A percentile compares a stretch with the other conserved stretches of the same genome.
phyloP scores from a whole-genome alignment of 257 asterid species.

The Solanum rostratum region DNA sequence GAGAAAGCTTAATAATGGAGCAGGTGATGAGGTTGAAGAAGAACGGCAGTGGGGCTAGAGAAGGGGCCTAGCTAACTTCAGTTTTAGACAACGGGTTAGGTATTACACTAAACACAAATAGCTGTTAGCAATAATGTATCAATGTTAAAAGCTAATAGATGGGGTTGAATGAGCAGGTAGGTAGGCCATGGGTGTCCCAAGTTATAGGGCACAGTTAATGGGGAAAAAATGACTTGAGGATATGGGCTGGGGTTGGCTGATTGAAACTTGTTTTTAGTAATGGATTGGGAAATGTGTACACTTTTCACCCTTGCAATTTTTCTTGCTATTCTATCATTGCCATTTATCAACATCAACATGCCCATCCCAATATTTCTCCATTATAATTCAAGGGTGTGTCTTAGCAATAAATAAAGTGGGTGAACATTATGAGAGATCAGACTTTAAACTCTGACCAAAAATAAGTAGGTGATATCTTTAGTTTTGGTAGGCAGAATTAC shows the following conservation, averaged over 20 bases:
- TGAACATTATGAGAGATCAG: neutral
- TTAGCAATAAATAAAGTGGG: neutral
- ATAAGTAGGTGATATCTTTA: neutral
- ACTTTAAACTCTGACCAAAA: neutral
- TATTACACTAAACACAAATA: neutral
- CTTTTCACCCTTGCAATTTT: neutral
- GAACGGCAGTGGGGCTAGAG: neutral
- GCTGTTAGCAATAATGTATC: neutral
- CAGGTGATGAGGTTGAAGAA: constrained; percentile 9
- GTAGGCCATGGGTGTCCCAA: neutral
- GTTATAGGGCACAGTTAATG: neutral
- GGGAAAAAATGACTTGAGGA: neutral
- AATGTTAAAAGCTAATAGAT: neutral
- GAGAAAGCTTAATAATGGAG: neutral
- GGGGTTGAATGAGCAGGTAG: neutral
- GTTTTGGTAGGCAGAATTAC: neutral
- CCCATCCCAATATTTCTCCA: neutral
- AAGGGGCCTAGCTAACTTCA: neutral
- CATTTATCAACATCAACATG: neutral
- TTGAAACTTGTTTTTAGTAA: neutral
- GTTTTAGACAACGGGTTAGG: neutral
- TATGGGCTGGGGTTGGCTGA: neutral
- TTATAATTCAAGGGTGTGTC: neutral
- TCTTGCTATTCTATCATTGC: neutral
- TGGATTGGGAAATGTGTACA: neutral